phyloP scores from a whole-genome alignment of 148 eudicot species.

The Mesembryanthemum crystallinum region DNA sequence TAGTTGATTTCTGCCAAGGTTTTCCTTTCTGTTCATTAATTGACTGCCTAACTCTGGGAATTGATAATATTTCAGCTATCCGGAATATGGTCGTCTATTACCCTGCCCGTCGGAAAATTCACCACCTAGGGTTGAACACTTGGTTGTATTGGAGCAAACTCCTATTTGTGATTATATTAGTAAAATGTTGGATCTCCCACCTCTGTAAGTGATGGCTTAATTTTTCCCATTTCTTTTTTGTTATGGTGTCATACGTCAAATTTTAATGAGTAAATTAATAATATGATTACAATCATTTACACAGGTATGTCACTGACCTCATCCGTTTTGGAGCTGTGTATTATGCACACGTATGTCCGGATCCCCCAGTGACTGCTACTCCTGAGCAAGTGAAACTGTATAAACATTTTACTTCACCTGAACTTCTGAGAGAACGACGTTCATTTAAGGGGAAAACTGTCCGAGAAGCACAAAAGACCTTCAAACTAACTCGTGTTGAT shows the following conservation, averaged over 20 bases:
- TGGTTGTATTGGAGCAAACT: constrained; percentile 68
- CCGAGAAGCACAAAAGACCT: constrained; percentile 89
- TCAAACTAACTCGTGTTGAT: constrained; percentile 51
- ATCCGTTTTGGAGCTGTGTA: constrained; percentile 91
- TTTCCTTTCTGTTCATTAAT: not conserved
- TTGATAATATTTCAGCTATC: constrained; percentile 42
- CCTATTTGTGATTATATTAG: constrained; percentile 62
- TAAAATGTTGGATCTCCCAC: constrained; percentile 72
- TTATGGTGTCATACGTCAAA: not conserved
- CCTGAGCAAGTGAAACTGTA: constrained; percentile 62
- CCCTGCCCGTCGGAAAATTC: constrained; percentile 69
- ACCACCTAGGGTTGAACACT: constrained; percentile 82
- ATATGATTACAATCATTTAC: constrained; percentile 7
- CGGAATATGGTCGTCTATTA: constrained; percentile 68
- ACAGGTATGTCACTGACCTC: constrained; percentile 89
- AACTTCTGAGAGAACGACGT: constrained; percentile 52
- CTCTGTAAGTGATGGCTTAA: constrained; percentile 49
- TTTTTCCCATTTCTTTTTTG: constrained; percentile 4
- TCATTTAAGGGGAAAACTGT: constrained; percentile 86
- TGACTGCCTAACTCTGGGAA: not conserved
- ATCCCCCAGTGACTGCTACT: constrained; percentile 80
- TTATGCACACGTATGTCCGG: constrained; percentile 85
- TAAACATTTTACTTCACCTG: constrained; percentile 68
- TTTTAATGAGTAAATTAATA: not conserved
- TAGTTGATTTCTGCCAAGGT: not conserved